Percentiles rank a stretch among this genome's conserved stretches.
These are phyloP conservation scores for Ramalina peruviana DNA, from an alignment of 495 filamentous ascomycete genomes.

Conservation along the genomic window DNA sequence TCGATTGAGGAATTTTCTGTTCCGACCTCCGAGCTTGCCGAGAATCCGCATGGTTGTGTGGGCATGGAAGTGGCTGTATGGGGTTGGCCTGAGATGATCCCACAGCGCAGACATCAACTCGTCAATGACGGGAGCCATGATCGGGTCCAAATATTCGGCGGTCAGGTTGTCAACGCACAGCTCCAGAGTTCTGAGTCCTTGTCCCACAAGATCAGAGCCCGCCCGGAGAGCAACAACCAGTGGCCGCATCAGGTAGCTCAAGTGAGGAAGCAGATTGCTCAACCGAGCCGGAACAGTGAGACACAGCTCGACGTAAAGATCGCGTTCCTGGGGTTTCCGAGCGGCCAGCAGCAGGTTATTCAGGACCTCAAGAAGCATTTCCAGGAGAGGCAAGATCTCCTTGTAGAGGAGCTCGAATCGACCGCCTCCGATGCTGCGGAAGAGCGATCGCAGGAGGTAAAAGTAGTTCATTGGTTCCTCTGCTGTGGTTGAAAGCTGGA, in stretches of 20 bases:
- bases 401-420: conserved; percentile 97
- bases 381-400: conserved; percentile 85
- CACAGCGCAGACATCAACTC: conserved; percentile 95
- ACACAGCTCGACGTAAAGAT: conserved; percentile 93
- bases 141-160: conserved; percentile 93
- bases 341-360: conserved; percentile 86
- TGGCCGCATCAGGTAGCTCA: conserved; percentile 94
- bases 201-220: conserved; percentile 83
- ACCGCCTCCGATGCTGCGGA: conserved; percentile 91
- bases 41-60: conserved; percentile 98
- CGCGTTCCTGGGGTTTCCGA: conserved; percentile 74
- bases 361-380: conserved; percentile 94
- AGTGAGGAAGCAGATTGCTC: conserved; percentile 90
- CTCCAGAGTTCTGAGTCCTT: conserved; percentile 86
- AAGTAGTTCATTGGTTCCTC: conserved; percentile 99
- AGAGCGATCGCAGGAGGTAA: conserved; percentile 77
- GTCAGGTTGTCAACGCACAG: conserved; percentile 97
- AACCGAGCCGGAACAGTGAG: conserved; percentile 90
- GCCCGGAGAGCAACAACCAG: conserved; percentile 86
- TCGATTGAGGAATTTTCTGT: conserved; percentile 84
- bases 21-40: conserved; percentile 90
- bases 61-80: conserved; percentile 91
- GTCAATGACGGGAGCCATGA: conserved; percentile 98
- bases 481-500: conserved; percentile 85
- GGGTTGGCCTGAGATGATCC: conserved; percentile 81